Evolutionary conservation across 331 rosid species (phyloP).

Genomic region (Prunus yedoensis): DNA sequence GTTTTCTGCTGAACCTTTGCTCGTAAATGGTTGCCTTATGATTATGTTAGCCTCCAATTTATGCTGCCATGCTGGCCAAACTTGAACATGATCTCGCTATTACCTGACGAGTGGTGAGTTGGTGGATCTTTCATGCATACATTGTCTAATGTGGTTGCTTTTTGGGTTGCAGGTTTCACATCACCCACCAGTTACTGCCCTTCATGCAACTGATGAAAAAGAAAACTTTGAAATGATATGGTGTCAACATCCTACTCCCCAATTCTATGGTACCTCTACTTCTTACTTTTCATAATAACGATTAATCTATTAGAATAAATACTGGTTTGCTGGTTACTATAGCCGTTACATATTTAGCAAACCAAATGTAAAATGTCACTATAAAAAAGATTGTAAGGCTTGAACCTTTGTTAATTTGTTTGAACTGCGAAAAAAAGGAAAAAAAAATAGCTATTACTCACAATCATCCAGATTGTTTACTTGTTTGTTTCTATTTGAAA

Average conservation of each 20-base stretch:
- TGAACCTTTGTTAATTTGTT: background rate
- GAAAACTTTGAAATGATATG: slow-evolving; percentile 74
- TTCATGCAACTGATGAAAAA: slow-evolving; percentile 83
- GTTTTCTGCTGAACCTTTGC: background rate
- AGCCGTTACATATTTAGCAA: background rate
- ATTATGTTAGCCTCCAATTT: background rate
- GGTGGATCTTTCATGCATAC: background rate
- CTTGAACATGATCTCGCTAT: background rate
- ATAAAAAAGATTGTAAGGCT: background rate
- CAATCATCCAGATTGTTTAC: too few species aligned
- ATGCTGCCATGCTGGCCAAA: background rate
- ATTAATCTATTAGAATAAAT: background rate
- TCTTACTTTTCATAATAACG: background rate
- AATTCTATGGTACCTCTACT: slow-evolving; percentile 56
- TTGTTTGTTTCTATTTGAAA: too few species aligned
- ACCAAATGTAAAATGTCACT: background rate
- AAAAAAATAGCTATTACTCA: too few species aligned
- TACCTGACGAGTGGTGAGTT: background rate
- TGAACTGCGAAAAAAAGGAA: background rate
- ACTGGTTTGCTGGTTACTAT: background rate
- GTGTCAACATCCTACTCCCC: slow-evolving; percentile 70
- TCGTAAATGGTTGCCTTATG: background rate
- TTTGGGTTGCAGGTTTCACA: slow-evolving; percentile 64
- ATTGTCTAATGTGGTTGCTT: background rate
- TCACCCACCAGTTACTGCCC: slow-evolving; percentile 88